Evolutionary conservation across 495 filamentous ascomycete species (phyloP), one percentile per base, ranked within the genome.

Genomic region (Daldinia childiae): DNA sequence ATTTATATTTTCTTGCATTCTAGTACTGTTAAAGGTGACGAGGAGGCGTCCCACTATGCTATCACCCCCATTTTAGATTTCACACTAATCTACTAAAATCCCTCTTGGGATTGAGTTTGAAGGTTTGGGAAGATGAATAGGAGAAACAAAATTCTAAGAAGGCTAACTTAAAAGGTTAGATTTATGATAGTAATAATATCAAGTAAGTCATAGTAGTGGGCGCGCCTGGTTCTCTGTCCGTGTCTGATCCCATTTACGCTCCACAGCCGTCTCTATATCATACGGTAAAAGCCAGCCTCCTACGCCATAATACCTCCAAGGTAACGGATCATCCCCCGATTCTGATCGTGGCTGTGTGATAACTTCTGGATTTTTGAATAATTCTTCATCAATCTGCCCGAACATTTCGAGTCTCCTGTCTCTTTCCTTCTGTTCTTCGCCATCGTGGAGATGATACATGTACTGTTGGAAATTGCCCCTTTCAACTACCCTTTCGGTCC

Each of bases 361-460:
- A 77, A 75, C 48, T 74, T 80, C 24, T 71, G 81, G 45, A 32
- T 41, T 60, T 9, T 63, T 66, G 5, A 75, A 61, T 55, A 74
- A 58, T 14, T 66, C 21, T 58, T 71, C 66, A 21, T 77, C 75
- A 21, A 74, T 38, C 43, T 69, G 45, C 32, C 82, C 74, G 54
- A 86, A 84, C 14, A 76, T 79, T 51, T 80, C 72, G 72, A 91
- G 81, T 41, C 79, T 68, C 12, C 77, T 66, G 64, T 83, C 88
- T 43, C 89, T 78, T 38, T 84, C 82, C 59, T 80, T 72, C 62
- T 89, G 88, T 58, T 83, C 82, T 17, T 79, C 73, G 7, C 87
- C 87, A 68, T 90, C 82, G 15, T 78, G 77, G 43, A 91, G 78
- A 67, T 90, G 89, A 68, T 89, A 89, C 56, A 88, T 78, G 62